phyloP scores from a whole-genome alignment of 306 rosid genomes.

The Begonia loranthoides region DNA sequence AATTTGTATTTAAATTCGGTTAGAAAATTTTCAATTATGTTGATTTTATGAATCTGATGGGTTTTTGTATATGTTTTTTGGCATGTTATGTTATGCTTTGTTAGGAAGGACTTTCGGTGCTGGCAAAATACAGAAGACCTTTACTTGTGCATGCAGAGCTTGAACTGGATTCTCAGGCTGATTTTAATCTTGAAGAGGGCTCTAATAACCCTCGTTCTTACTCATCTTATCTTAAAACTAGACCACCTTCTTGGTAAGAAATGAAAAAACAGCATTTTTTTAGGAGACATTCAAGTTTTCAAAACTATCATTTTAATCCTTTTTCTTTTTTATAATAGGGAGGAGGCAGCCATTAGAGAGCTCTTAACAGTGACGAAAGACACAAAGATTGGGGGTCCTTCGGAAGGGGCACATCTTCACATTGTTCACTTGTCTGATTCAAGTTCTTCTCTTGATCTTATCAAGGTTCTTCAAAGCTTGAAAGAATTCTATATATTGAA shows the following conservation, averaged over 20 bases:
- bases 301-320: neutral
- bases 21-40: too few relatives aligned
- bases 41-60: neutral
- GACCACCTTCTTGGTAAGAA: conserved; percentile 83
- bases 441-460: conserved; percentile 60
- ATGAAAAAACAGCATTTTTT: neutral
- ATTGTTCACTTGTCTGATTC: conserved; percentile 93
- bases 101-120: conserved; percentile 72
- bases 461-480: conserved; percentile 37
- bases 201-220: conserved; percentile 39
- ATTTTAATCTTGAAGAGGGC: conserved; percentile 21
- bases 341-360: conserved; percentile 71
- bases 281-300: neutral
- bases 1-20: neutral
- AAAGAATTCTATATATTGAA: neutral
- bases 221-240: conserved; percentile 59
- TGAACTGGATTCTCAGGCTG: conserved; percentile 30
- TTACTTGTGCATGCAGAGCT: conserved; percentile 83
- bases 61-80: conserved; percentile 2
- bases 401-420: conserved; percentile 93
- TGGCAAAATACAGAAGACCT: conserved; percentile 80
- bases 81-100: conserved; percentile 17
- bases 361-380: conserved; percentile 62
- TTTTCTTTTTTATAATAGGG: conserved; percentile 45
- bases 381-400: conserved; percentile 54